These are phyloP conservation scores for Fraxinus greggii DNA, from an alignment of 305 asterid species.

Conservation along the genomic window DNA sequence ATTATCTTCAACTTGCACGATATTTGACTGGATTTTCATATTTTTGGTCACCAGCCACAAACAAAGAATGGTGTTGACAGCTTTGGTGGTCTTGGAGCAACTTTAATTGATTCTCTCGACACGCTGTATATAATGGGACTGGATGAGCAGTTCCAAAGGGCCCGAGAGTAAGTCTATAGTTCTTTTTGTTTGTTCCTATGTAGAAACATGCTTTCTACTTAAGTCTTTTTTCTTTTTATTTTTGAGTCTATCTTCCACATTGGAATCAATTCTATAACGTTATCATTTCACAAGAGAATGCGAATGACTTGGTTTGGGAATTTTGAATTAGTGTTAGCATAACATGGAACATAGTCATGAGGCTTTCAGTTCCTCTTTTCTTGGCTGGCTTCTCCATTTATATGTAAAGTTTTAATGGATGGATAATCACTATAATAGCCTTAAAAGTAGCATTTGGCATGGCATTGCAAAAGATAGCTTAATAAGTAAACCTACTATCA, in stretches of 20 bases:
- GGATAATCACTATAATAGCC: constrained; percentile 13
- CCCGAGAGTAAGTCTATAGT: constrained; percentile 74
- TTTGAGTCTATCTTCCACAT: constrained; percentile 8
- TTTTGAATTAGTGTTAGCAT: neutral
- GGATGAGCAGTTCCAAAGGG: constrained; percentile 91
- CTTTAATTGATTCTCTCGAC: constrained; percentile 91
- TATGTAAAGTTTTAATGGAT: neutral
- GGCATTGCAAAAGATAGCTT: neutral
- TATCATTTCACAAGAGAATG: neutral
- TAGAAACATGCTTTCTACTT: neutral
- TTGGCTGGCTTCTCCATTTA: constrained; percentile 1
- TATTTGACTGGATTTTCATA: constrained; percentile 15
- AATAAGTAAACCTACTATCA: neutral
- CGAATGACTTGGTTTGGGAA: constrained; percentile 13
- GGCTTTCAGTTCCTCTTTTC: neutral
- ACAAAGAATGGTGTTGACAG: constrained; percentile 84
- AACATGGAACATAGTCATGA: neutral
- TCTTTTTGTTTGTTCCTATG: constrained; percentile 4
- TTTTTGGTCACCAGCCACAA: constrained; percentile 73
- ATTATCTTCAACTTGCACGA: constrained; percentile 12
- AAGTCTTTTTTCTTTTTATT: constrained; percentile 1
- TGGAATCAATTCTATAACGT: neutral
- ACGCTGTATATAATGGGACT: constrained; percentile 94
- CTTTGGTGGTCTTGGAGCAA: constrained; percentile 99
- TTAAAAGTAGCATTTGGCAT: constrained; percentile 11